Percentiles rank a stretch among this genome's conserved stretches.
phyloP scores from a whole-genome alignment of 305 asterid genomes.

The Fraxinus latifolia region DNA sequence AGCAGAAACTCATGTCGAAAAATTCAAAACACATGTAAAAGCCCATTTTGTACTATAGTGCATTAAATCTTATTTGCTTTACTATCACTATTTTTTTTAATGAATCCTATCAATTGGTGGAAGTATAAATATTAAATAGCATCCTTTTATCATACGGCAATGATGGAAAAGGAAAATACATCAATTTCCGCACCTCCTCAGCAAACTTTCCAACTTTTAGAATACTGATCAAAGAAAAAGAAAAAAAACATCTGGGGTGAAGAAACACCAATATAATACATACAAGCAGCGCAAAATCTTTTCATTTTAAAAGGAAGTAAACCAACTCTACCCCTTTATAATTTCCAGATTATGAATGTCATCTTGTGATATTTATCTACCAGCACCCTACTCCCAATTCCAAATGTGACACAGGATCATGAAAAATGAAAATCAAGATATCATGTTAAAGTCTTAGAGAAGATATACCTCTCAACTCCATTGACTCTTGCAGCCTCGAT shows the following conservation, averaged over 20 bases:
- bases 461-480: conserved; percentile 63
- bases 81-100: not conserved
- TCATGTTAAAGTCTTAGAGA: not conserved
- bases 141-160: not conserved
- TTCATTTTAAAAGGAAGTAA: not conserved
- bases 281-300: not conserved
- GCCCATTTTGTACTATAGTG: not conserved
- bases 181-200: not conserved
- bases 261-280: not conserved
- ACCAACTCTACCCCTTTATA: not conserved
- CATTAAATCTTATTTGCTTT: not conserved
- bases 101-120: no score
- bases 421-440: not conserved
- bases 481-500: conserved; percentile 82
- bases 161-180: not conserved
- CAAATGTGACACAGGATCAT: not conserved
- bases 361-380: not conserved
- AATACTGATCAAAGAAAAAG: not conserved
- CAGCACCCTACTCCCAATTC: not conserved
- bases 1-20: not conserved
- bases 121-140: not conserved
- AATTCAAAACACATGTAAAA: not conserved
- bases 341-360: not conserved
- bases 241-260: not conserved
- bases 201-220: not conserved